Percentiles rank a stretch among this genome's conserved stretches.
Evolutionary conservation across 2,329 filamentous ascomycete genomes (phyloP).

Genomic region (Sporothrix inflata): DNA sequence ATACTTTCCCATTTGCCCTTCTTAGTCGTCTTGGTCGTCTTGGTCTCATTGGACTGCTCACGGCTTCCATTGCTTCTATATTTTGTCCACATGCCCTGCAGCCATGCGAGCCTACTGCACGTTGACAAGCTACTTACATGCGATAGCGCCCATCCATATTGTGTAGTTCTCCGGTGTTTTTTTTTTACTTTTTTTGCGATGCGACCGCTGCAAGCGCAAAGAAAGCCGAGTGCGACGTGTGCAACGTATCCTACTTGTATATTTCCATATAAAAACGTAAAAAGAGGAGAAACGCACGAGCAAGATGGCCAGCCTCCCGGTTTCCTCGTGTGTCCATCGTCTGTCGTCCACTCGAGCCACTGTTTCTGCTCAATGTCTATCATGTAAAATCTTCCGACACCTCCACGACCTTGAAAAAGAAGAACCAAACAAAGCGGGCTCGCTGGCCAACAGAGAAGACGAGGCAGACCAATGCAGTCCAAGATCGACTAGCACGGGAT

Average conservation of each 20-base stretch:
- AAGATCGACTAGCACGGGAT: not conserved
- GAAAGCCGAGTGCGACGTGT: too few species aligned
- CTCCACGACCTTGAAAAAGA: not conserved
- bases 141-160: conserved; percentile 4
- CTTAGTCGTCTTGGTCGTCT: not conserved
- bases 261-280: not conserved
- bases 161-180: not conserved
- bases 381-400: conserved; percentile 18
- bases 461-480: not conserved
- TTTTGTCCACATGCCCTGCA: conserved; percentile 25
- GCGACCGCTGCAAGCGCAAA: conserved; percentile 28
- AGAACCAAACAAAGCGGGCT: not conserved
- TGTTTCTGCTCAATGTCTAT: not conserved
- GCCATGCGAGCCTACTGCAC: conserved; percentile 27
- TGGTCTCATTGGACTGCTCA: not conserved
- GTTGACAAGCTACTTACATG: conserved; percentile 23
- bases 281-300: conserved; percentile 1
- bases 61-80: not conserved
- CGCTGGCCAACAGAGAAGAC: not conserved
- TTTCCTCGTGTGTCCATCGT: not conserved
- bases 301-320: not conserved
- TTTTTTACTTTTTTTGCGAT: not conserved
- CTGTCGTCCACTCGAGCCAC: not conserved
- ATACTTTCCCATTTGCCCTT: not conserved
- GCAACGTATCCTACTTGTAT: too few species aligned